Evolutionary conservation across 202 grass and related monocot species (phyloP).

Genomic region (Zizania palustris): DNA sequence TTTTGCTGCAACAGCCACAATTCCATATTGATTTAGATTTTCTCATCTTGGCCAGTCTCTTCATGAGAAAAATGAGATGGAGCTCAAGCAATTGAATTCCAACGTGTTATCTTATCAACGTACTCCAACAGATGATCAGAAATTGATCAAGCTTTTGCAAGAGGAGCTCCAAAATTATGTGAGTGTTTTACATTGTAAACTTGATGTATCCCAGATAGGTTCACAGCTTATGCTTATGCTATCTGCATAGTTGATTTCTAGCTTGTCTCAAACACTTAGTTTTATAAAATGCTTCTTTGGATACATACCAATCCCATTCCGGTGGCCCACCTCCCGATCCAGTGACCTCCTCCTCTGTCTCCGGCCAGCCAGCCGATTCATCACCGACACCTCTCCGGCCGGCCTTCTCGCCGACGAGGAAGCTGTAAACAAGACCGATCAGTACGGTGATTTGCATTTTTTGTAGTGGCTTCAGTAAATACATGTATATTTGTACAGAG

Average conservation of each 20-base stretch:
- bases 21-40: conserved; percentile 41
- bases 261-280: conserved; percentile 14
- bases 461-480: no score
- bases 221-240: conserved; percentile 29
- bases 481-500: no score
- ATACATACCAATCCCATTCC: no score
- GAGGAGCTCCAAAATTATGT: conserved; percentile 80
- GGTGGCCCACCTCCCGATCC: no score
- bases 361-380: no score
- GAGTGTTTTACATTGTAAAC: conserved; percentile 42
- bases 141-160: conserved; percentile 76
- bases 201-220: conserved; percentile 33
- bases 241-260: conserved; percentile 23
- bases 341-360: no score
- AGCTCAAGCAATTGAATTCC: conserved; percentile 52
- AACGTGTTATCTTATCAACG: conserved; percentile 44
- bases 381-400: no score
- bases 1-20: no score
- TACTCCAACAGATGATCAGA: conserved; percentile 68
- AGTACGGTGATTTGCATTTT: no score
- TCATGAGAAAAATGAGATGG: conserved; percentile 60
- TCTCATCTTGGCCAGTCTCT: conserved; percentile 56
- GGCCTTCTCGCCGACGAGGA: no score
- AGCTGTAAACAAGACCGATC: no score
- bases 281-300: conserved; percentile 9